Evolutionary conservation across 768 basidiomycete genomes (phyloP).

Genomic region (Lactarius evosmus): DNA sequence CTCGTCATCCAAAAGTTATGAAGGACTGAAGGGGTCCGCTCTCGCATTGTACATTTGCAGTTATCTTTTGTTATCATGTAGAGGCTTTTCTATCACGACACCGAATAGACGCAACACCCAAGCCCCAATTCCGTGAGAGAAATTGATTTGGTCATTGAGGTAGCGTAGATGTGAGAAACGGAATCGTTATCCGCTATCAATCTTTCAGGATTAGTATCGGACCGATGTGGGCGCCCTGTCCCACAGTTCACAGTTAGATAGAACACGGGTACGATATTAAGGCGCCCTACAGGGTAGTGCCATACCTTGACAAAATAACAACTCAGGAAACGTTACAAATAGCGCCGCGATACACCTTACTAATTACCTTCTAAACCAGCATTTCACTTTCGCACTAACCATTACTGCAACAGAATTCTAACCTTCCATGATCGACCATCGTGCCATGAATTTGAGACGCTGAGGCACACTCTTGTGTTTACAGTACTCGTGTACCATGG

Average conservation of each 20-base stretch:
- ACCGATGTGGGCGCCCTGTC: neutral
- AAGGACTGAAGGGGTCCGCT: neutral
- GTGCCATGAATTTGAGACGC: neutral
- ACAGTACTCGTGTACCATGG: neutral
- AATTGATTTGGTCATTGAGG: neutral
- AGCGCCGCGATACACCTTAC: too few species aligned
- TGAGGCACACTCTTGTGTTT: neutral
- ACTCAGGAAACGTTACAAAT: too few species aligned
- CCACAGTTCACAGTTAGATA: neutral
- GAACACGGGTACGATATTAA: neutral
- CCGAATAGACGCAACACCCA: neutral
- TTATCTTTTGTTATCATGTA: constrained; percentile 16
- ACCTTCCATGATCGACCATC: neutral
- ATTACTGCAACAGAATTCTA: neutral
- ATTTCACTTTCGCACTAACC: too few species aligned
- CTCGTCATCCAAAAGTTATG: constrained; percentile 83
- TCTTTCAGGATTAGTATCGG: neutral
- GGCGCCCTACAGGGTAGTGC: too few species aligned
- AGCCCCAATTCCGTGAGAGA: neutral
- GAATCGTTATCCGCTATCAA: neutral
- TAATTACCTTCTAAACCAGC: neutral
- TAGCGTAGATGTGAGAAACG: neutral
- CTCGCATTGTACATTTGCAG: constrained; percentile 7
- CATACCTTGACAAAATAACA: neutral
- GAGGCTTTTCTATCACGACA: constrained; percentile 1